Conservation (phyloP, 2,329 filamentous ascomycete species). For the Sporothrix inflata region DNA sequence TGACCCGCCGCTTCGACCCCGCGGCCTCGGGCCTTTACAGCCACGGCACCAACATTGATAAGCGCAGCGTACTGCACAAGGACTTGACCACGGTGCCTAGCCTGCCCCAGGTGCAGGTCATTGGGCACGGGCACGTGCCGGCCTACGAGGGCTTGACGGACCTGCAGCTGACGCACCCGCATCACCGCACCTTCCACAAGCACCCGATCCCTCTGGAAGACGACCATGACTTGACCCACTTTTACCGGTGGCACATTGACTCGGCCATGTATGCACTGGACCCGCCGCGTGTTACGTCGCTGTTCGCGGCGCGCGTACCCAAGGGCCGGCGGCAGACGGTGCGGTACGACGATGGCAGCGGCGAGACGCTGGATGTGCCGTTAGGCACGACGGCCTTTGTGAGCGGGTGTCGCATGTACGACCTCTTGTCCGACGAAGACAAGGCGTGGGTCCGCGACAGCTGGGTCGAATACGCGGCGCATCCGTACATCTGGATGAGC, state of each 20-base stretch:
- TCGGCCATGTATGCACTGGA: conserved; percentile 75
- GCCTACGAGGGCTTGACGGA: conserved; percentile 72
- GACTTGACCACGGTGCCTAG: conserved; percentile 81
- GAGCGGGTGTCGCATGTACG: conserved; percentile 71
- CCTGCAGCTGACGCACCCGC: conserved; percentile 71
- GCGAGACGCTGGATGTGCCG: conserved; percentile 67
- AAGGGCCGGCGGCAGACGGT: conserved; percentile 55
- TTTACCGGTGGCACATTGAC: conserved; percentile 81
- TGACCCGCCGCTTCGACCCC: conserved; percentile 75
- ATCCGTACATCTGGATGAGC: conserved; percentile 83
- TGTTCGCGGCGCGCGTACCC: conserved; percentile 73
- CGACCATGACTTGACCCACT: conserved; percentile 54
- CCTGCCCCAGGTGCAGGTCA: conserved; percentile 78
- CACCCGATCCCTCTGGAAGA: conserved; percentile 58
- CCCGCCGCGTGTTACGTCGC: conserved; percentile 70
- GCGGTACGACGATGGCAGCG: conserved; percentile 72
- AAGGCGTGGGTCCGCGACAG: conserved; percentile 68
- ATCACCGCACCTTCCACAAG: conserved; percentile 76
- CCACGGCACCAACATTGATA: conserved; percentile 74
- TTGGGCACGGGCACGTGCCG: conserved; percentile 71
- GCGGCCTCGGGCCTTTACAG: conserved; percentile 63
- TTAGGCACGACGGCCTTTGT: conserved; percentile 78
- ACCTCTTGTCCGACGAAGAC: conserved; percentile 65
- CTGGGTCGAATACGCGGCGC: conserved; percentile 73
- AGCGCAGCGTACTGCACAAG: conserved; percentile 70